Evolutionary conservation across 305 asterid species (phyloP).

Genomic region (Fraxinus velutina): DNA sequence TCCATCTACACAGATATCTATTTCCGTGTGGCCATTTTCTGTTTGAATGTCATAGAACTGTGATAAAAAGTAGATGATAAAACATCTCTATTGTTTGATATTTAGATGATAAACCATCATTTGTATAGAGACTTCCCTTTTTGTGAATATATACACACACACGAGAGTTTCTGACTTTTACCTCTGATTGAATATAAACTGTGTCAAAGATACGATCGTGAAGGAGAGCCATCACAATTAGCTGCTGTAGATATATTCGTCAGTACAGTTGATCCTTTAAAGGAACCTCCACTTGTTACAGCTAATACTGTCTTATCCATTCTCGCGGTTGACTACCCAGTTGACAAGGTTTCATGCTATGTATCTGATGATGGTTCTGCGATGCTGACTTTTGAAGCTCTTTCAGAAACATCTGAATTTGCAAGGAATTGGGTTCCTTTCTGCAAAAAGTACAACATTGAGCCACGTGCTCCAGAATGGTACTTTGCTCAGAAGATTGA

Average conservation of each 20-base stretch:
- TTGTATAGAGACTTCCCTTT: slow-evolving; percentile 5
- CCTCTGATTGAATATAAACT: slow-evolving; percentile 22
- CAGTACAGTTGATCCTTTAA: slow-evolving; percentile 97
- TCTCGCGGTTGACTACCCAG: slow-evolving; percentile 97
- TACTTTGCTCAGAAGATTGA: slow-evolving; percentile 90
- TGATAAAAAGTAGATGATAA: not conserved
- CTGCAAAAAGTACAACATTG: slow-evolving; percentile 84
- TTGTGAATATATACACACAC: slow-evolving; percentile 1
- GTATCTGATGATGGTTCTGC: slow-evolving; percentile 99
- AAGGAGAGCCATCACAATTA: slow-evolving; percentile 97
- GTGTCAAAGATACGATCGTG: slow-evolving; percentile 77
- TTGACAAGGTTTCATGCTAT: slow-evolving; percentile 95
- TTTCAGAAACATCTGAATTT: slow-evolving; percentile 96
- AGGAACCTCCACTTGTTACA: slow-evolving; percentile 99
- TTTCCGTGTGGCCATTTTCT: not conserved
- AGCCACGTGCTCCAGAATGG: slow-evolving; percentile 99
- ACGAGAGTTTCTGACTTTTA: slow-evolving; percentile 6
- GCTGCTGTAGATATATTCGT: slow-evolving; percentile 99
- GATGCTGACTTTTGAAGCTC: slow-evolving; percentile 91
- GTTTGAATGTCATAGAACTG: not conserved
- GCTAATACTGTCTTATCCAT: slow-evolving; percentile 96
- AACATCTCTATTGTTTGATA: not conserved
- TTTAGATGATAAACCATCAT: not conserved
- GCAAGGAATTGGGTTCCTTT: slow-evolving; percentile 98
- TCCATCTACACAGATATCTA: not conserved